Evolutionary conservation across 768 basidiomycete genomes (phyloP).

Genomic region (Galerina marginata): DNA sequence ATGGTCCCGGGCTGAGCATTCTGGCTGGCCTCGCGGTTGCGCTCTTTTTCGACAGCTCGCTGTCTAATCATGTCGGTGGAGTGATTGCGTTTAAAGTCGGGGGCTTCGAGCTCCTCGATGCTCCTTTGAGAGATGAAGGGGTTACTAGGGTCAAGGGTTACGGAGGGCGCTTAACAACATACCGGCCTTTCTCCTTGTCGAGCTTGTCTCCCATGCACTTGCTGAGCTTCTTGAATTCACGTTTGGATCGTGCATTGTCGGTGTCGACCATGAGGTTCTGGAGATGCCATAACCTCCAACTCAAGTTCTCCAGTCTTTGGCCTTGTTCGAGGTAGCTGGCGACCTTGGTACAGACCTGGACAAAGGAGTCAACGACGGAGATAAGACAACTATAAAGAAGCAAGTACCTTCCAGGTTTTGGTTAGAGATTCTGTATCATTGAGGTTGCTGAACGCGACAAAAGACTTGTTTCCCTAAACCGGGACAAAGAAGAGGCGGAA

Average conservation of each 20-base stretch:
- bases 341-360: slow-evolving; percentile 87
- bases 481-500: slow-evolving; percentile 20
- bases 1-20: slow-evolving; percentile 72
- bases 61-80: slow-evolving; percentile 81
- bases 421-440: slow-evolving; percentile 84
- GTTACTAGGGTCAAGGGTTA: slow-evolving; percentile 41
- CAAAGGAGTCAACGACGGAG: slow-evolving; percentile 7
- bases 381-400: slow-evolving; percentile 14
- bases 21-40: slow-evolving; percentile 70
- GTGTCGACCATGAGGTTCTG: slow-evolving; percentile 91
- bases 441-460: slow-evolving; percentile 91
- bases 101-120: slow-evolving; percentile 85
- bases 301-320: slow-evolving; percentile 89
- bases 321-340: slow-evolving; percentile 91
- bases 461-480: slow-evolving; percentile 90
- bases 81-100: slow-evolving; percentile 80
- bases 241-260: slow-evolving; percentile 87
- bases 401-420: slow-evolving; percentile 85
- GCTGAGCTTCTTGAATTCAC: slow-evolving; percentile 89
- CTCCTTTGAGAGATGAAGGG: slow-evolving; percentile 51
- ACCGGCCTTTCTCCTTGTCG: slow-evolving; percentile 93
- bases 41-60: slow-evolving; percentile 83
- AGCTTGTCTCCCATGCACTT: slow-evolving; percentile 91
- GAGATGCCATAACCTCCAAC: slow-evolving; percentile 92
- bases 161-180: slow-evolving; percentile 36